Conservation (phyloP, 495 filamentous ascomycete genomes). For the Rostrohypoxylon terebratum region DNA sequence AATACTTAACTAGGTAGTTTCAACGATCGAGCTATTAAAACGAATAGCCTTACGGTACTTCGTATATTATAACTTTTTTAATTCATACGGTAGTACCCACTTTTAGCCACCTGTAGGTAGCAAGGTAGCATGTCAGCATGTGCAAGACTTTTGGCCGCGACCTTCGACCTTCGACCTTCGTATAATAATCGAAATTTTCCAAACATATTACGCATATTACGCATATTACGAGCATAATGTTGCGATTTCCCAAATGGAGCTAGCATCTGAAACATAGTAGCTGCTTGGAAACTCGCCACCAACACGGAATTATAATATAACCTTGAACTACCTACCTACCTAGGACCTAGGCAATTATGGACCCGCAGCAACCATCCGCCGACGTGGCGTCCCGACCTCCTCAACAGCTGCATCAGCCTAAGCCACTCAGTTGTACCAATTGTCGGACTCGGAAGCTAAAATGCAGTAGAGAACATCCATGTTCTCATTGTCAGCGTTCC, state of each 20-base stretch:
- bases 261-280: background rate
- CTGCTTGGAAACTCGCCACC: background rate
- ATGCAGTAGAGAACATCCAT: slow-evolving; percentile 74
- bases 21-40: too few species aligned
- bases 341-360: too few species aligned
- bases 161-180: too few species aligned
- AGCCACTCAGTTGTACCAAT: slow-evolving; percentile 72
- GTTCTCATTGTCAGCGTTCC: slow-evolving; percentile 76
- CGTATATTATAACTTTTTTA: too few species aligned
- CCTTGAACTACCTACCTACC: too few species aligned
- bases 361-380: slow-evolving; percentile 8
- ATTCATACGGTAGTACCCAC: too few species aligned
- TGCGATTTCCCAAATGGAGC: background rate
- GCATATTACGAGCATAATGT: background rate
- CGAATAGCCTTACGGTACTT: too few species aligned
- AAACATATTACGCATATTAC: background rate
- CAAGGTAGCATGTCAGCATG: too few species aligned
- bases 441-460: slow-evolving; percentile 82
- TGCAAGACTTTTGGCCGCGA: too few species aligned
- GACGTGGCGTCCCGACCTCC: background rate
- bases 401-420: slow-evolving; percentile 33
- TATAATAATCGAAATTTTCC: background rate
- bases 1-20: too few species aligned
- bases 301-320: background rate
- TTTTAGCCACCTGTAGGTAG: too few species aligned